Conservation (phyloP, 768 basidiomycete species). For the Leccinum barrowsii region DNA sequence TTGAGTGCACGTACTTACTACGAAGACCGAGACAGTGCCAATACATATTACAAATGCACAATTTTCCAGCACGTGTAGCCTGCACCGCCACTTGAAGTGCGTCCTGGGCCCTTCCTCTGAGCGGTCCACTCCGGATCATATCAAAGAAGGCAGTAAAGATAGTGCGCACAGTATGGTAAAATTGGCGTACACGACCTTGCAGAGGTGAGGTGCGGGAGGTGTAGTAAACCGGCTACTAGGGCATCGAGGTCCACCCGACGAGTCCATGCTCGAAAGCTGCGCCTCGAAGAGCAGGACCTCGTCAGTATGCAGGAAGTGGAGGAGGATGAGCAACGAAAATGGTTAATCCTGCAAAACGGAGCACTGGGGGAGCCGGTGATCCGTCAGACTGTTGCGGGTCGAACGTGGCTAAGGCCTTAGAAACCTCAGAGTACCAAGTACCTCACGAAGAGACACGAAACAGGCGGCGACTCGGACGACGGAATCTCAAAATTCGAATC, state of each 20-base stretch:
- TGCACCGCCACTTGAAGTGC: no score
- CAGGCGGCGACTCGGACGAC: conserved; percentile 59
- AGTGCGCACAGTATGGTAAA: no score
- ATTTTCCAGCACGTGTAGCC: no score
- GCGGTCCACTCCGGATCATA: no score
- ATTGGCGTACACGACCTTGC: no score
- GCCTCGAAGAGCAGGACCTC: conserved; percentile 52
- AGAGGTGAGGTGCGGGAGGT: conserved; percentile 49
- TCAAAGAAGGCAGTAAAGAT: no score
- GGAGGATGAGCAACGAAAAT: conserved; percentile 66
- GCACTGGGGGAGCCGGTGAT: background rate
- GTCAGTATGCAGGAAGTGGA: conserved; percentile 86
- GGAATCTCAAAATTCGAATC: conserved; percentile 46
- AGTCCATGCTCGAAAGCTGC: conserved; percentile 36
- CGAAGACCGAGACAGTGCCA: no score
- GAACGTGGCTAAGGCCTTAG: conserved; percentile 31
- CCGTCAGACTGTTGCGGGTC: conserved; percentile 2
- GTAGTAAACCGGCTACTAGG: conserved; percentile 51
- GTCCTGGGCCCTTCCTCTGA: no score
- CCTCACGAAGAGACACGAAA: conserved; percentile 40
- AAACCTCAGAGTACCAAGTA: conserved; percentile 36
- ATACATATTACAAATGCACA: no score
- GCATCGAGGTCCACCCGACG: conserved; percentile 54
- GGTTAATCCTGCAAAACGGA: conserved; percentile 56
- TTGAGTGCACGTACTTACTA: no score